Conservation (phyloP, 306 rosid species). For the Hylodesmum podocarpum region DNA sequence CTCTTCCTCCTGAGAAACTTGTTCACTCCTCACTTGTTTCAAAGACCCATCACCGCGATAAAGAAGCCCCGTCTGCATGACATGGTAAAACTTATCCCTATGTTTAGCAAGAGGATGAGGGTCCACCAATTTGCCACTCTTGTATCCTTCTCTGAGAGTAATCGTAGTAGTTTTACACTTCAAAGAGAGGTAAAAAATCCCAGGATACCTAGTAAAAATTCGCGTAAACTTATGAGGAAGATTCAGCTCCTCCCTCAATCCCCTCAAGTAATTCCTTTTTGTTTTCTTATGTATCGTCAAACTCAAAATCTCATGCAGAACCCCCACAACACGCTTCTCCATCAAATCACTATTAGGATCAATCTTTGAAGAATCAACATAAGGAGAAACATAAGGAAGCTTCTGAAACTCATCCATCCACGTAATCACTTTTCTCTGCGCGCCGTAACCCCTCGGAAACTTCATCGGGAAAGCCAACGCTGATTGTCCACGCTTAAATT, state of each 20-base stretch:
- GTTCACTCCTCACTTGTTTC: slow-evolving; percentile 35
- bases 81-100: slow-evolving; percentile 74
- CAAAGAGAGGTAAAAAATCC: slow-evolving; percentile 80
- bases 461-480: slow-evolving; percentile 72
- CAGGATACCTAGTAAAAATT: slow-evolving; percentile 81
- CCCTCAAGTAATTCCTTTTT: slow-evolving; percentile 79
- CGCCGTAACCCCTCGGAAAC: slow-evolving; percentile 90
- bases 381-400: slow-evolving; percentile 82
- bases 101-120: slow-evolving; percentile 70
- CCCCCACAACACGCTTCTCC: slow-evolving; percentile 95
- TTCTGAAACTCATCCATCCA: slow-evolving; percentile 98
- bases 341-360: slow-evolving; percentile 87
- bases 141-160: slow-evolving; percentile 75
- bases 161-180: slow-evolving; percentile 91
- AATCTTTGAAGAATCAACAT: slow-evolving; percentile 57
- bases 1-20: slow-evolving; percentile 46
- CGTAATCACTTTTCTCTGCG: slow-evolving; percentile 67
- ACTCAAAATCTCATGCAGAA: slow-evolving; percentile 82
- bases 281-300: slow-evolving; percentile 87
- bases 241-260: slow-evolving; percentile 82
- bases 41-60: slow-evolving; percentile 63
- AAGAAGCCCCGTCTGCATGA: slow-evolving; percentile 84
- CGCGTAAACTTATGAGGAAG: slow-evolving; percentile 89
- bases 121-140: slow-evolving; percentile 69
- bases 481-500: slow-evolving; percentile 66